Evolutionary conservation across 345 rosid species (phyloP), one percentile per base, ranked within the genome.

Genomic region (Populus simonii): DNA sequence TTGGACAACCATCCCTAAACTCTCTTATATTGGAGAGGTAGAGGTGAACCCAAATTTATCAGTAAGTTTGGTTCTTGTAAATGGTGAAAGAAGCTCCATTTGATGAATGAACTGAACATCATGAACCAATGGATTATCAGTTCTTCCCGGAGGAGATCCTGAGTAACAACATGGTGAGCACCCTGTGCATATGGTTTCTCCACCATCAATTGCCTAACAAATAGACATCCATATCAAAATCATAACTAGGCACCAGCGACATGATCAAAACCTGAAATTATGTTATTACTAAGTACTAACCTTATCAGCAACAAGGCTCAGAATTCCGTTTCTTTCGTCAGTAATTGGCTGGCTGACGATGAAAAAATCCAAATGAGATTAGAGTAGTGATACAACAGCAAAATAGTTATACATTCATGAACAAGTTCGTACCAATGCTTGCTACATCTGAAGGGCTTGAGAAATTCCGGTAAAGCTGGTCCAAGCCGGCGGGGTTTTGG

Each of bases 91-190:
- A 76, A 86, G 89, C 80, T 92, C 93, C 85, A 87, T 89, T 61
- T 90, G 91, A 73, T 87, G 92, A 66, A 88, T 74, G 82, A 94
- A 94, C 2, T 87, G 88, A 6, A 87, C 86, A 69, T 94, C 94
- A 38, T 90, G 90, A 51, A 92, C 82, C 72, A 94, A 80, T 35
- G 98, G 97, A 77, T 94, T 94, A 1, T 81, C 83, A 0, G 90
- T 90, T 84, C 97, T 86, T n/a, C 86, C 77, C n/a, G 93, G 96
- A 25, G 97, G 98, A 55, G 98, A 91, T 22, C 93, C 97, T 31
- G 87, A 76, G 77, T 86, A 85, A 72, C 89, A 83, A 23, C 80
- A 79, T 13, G 89, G 82, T 1, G 79, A 67, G 61, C 91, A 89
- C 68, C 89, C 88, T 18, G 55, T 76, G 76, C 90, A 85, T 31